Conservation (phyloP, 345 rosid genomes). For the Citrus unshiu region DNA sequence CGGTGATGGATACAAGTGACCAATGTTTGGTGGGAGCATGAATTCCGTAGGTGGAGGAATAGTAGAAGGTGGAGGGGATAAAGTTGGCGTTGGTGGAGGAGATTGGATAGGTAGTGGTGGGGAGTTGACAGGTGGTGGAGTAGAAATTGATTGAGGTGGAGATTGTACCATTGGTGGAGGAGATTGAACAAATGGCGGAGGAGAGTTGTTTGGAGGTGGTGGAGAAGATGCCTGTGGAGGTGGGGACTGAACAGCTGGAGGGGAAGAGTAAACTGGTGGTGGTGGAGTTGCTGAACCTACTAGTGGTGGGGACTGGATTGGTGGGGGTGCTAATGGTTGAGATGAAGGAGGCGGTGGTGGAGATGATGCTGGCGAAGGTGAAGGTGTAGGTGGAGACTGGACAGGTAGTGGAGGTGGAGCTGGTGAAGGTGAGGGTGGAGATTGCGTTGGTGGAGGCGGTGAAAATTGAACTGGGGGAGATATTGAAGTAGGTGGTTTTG, state of each 20-base stretch:
- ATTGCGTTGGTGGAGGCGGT: neutral
- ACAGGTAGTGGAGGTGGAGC: slow-evolving; percentile 1
- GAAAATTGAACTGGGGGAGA: neutral
- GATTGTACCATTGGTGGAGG: slow-evolving; percentile 22
- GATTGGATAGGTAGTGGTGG: slow-evolving; percentile 9
- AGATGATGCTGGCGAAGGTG: neutral
- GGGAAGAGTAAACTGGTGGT: slow-evolving; percentile 21
- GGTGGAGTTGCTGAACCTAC: slow-evolving; percentile 10
- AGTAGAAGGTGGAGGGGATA: slow-evolving; percentile 9
- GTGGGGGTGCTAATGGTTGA: slow-evolving; percentile 8
- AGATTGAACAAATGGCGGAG: slow-evolving; percentile 11
- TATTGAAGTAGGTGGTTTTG: neutral
- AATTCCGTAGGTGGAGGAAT: slow-evolving; percentile 24
- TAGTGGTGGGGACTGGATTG: slow-evolving; percentile 18
- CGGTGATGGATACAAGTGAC: slow-evolving; percentile 67
- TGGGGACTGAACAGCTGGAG: slow-evolving; percentile 15
- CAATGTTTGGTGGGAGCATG: slow-evolving; percentile 55
- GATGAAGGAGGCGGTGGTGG: neutral
- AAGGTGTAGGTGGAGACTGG: neutral
- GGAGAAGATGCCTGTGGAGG: slow-evolving; percentile 30
- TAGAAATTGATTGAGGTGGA: slow-evolving; percentile 26
- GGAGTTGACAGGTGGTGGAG: slow-evolving; percentile 10
- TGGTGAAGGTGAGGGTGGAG: neutral
- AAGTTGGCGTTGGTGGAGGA: neutral
- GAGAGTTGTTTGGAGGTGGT: slow-evolving; percentile 9